Evolutionary conservation across 2,329 filamentous ascomycete species (phyloP).

Genomic region (Stenocarpella maydis): DNA sequence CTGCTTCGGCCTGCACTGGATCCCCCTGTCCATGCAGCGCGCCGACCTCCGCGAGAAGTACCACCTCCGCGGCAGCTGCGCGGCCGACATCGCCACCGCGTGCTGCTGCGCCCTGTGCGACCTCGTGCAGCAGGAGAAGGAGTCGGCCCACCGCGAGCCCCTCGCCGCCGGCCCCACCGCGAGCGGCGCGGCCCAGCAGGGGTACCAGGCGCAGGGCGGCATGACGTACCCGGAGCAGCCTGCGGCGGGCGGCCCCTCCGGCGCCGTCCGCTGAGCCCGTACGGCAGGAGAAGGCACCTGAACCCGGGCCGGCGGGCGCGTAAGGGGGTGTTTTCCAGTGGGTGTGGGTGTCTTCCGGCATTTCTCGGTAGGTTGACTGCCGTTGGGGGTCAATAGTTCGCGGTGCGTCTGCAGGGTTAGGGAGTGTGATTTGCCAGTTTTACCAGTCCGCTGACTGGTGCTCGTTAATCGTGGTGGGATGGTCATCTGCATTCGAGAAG

Average conservation of each 20-base stretch:
- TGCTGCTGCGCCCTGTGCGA: slow-evolving; percentile 57
- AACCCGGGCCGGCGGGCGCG: neutral
- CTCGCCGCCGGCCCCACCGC: slow-evolving; percentile 30
- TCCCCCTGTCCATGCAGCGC: slow-evolving; percentile 55
- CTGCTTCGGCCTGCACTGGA: slow-evolving; percentile 52
- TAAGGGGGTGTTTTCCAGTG: neutral
- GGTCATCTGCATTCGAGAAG: neutral
- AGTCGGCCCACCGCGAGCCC: slow-evolving; percentile 50
- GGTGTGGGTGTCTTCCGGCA: too few relatives aligned
- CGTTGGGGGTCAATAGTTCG: too few relatives aligned
- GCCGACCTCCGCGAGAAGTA: slow-evolving; percentile 54
- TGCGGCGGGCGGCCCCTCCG: neutral
- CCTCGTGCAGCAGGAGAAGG: slow-evolving; percentile 58
- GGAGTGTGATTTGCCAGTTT: neutral
- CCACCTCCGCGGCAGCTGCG: slow-evolving; percentile 54
- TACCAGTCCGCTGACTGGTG: neutral
- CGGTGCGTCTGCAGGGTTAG: neutral
- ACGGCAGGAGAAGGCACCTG: neutral
- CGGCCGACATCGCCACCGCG: slow-evolving; percentile 51
- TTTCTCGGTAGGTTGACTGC: too few relatives aligned
- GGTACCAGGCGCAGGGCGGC: slow-evolving; percentile 43
- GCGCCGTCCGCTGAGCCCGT: neutral
- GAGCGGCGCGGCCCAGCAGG: slow-evolving; percentile 41
- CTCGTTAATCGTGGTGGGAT: neutral
- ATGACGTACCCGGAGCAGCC: slow-evolving; percentile 39